A percentile compares a stretch with the other conserved stretches of the same genome.
Evolutionary conservation across 225 moss, liverwort and hornwort species (phyloP).

Genomic region (Antitrichia curtipendula): DNA sequence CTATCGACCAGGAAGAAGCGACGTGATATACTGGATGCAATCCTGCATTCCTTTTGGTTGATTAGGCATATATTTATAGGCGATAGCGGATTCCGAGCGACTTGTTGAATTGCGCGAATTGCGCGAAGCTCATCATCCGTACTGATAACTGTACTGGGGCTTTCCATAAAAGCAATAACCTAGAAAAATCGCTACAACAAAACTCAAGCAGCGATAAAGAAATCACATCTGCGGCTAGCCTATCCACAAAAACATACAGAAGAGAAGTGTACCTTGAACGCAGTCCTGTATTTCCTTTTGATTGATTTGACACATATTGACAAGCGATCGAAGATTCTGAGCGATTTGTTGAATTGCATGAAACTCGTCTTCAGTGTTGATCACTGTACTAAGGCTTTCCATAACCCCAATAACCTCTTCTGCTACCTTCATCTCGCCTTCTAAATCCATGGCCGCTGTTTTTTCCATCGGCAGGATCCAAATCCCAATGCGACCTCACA

Average conservation of each 20-base stretch:
- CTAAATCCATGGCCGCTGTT: conserved; percentile 3
- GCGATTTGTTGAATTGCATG: conserved; percentile 4
- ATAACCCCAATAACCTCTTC: conserved; percentile 18
- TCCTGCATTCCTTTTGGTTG: background rate
- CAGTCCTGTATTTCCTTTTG: conserved; percentile 2
- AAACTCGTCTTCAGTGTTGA: conserved; percentile 12
- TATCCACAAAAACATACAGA: background rate
- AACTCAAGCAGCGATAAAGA: background rate
- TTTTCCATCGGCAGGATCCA: background rate
- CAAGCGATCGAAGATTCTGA: conserved; percentile 15
- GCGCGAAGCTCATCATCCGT: conserved; percentile 1
- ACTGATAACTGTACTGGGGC: background rate
- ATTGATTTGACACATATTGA: background rate
- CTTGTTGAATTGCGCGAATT: background rate
- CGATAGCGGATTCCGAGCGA: background rate
- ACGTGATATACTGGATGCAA: background rate
- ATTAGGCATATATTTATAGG: background rate
- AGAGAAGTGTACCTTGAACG: background rate
- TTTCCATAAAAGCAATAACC: background rate
- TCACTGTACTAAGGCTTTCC: conserved; percentile 13
- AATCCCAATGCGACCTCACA: background rate
- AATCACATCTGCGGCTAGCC: background rate
- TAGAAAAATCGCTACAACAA: background rate
- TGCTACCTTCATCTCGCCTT: conserved; percentile 22
- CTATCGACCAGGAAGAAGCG: background rate